Conservation (phyloP, 768 basidiomycete genomes). For the Pleurotus citrinopileatus region DNA sequence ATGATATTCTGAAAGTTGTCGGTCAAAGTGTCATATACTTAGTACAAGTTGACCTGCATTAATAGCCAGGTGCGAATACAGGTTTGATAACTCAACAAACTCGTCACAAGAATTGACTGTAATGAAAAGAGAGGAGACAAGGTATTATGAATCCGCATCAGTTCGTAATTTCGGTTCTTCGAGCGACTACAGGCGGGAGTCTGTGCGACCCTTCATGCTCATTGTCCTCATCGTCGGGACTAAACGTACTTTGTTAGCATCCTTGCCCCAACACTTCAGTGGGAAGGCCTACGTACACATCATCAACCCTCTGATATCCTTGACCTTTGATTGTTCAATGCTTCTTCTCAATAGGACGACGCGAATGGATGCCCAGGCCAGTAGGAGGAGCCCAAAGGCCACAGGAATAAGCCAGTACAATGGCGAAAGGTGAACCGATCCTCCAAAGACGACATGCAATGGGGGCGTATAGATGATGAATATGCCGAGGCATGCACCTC, state of each 20-base stretch:
- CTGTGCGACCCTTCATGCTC: conserved; percentile 48
- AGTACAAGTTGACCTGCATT: too few species aligned
- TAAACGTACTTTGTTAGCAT: conserved; percentile 21
- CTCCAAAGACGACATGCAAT: conserved; percentile 66
- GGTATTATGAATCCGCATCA: too few species aligned
- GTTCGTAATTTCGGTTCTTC: too few species aligned
- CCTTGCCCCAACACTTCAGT: neutral
- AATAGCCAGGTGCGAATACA: too few species aligned
- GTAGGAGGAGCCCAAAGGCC: conserved; percentile 53
- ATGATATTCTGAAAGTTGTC: too few species aligned
- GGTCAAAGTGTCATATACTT: too few species aligned
- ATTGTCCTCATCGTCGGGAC: conserved; percentile 66
- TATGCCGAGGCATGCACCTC: conserved; percentile 60
- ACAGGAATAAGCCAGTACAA: conserved; percentile 68
- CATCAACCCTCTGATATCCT: conserved; percentile 65
- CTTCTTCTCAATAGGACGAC: conserved; percentile 56
- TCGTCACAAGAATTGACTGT: too few species aligned
- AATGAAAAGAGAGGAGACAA: too few species aligned
- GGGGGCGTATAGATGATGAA: conserved; percentile 71
- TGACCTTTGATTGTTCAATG: conserved; percentile 52
- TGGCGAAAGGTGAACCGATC: conserved; percentile 53
- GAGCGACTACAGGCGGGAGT: too few species aligned
- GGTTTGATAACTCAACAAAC: too few species aligned
- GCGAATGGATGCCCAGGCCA: conserved; percentile 57
- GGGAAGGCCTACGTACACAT: conserved; percentile 53